Evolutionary conservation across 2,329 filamentous ascomycete species (phyloP).

Genomic region (Pestalotiopsis sp.): DNA sequence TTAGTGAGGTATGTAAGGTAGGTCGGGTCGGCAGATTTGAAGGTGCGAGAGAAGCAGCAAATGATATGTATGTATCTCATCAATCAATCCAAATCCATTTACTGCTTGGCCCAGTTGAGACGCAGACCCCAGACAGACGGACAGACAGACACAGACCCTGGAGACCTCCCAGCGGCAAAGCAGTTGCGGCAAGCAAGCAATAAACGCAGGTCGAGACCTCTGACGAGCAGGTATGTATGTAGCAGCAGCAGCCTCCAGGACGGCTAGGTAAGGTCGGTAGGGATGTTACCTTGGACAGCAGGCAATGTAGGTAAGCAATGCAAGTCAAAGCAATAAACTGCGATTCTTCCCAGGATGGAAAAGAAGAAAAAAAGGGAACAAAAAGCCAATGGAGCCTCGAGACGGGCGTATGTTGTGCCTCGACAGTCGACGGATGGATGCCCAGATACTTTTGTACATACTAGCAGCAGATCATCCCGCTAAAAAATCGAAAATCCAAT

Average conservation of each 20-base stretch:
- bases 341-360: conserved; percentile 1
- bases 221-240: background rate
- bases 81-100: background rate
- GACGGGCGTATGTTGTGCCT: conserved; percentile 16
- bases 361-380: background rate
- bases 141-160: background rate
- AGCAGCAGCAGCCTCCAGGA: conserved; percentile 11
- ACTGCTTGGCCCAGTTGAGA: no score
- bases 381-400: conserved; percentile 1
- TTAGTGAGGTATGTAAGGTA: background rate
- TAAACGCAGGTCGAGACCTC: no score
- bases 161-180: background rate
- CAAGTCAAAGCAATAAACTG: conserved; percentile 15
- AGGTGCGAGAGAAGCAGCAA: background rate
- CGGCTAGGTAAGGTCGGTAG: conserved; percentile 1
- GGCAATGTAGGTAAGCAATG: background rate
- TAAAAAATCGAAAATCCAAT: conserved; percentile 17
- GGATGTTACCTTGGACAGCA: no score
- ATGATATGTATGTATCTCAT: background rate
- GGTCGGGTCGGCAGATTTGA: background rate
- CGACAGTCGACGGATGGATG: conserved; percentile 21
- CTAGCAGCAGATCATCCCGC: conserved; percentile 27
- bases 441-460: conserved; percentile 32
- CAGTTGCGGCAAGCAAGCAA: background rate
- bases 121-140: background rate